A percentile compares a stretch with the other conserved stretches of the same genome.
Conservation (phyloP, 768 basidiomycete species). For the Amanita thiersii region DNA sequence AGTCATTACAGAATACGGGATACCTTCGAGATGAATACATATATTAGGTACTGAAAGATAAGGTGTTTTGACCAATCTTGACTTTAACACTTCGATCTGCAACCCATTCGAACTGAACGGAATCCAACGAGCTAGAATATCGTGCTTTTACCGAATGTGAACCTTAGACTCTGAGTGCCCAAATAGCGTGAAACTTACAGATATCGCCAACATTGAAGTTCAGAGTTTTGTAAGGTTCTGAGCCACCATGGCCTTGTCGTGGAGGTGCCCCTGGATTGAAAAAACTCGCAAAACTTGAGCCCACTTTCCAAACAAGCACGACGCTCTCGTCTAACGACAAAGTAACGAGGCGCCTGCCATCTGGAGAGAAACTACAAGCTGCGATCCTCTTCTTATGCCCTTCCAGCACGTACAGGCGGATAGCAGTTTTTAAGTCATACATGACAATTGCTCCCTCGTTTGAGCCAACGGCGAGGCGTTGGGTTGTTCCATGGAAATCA, state of each 20-base stretch:
- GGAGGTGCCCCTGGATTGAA: conserved; percentile 91
- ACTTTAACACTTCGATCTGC: conserved; percentile 4
- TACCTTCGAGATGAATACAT: not conserved
- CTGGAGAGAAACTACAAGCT: conserved; percentile 88
- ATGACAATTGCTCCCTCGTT: conserved; percentile 90
- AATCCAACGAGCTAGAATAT: conserved; percentile 2
- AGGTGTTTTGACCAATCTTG: conserved; percentile 4
- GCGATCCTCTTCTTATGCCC: conserved; percentile 77
- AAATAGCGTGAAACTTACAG: conserved; percentile 36
- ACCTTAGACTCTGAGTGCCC: too few species aligned
- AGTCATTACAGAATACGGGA: not conserved
- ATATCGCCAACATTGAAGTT: conserved; percentile 80
- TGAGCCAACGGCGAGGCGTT: conserved; percentile 89
- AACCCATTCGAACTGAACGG: conserved; percentile 8
- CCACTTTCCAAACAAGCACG: conserved; percentile 95
- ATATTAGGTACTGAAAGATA: conserved; percentile 5
- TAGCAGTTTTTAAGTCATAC: conserved; percentile 96
- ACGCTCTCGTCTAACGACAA: conserved; percentile 78
- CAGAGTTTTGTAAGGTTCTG: conserved; percentile 82
- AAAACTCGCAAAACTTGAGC: conserved; percentile 80
- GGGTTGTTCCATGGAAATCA: conserved; percentile 85
- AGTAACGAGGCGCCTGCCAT: conserved; percentile 84
- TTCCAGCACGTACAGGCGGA: conserved; percentile 89
- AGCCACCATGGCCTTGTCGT: conserved; percentile 75
- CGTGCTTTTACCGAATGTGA: not conserved